These are phyloP conservation scores for Saccharomycopsis sp. DNA, from an alignment of 805 yeast species.

Conservation along the genomic window DNA sequence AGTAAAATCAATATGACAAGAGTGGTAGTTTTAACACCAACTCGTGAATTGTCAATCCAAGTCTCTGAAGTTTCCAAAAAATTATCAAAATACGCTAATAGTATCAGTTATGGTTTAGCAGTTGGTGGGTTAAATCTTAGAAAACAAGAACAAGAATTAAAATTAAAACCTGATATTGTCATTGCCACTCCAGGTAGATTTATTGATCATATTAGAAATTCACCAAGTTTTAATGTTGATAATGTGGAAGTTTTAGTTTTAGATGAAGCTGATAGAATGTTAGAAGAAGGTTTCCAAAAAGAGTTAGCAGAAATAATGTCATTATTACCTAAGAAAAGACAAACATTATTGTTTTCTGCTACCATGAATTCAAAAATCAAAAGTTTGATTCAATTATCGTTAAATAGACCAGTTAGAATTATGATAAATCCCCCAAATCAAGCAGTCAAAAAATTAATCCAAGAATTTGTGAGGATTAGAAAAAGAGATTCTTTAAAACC, in stretches of 20 bases:
- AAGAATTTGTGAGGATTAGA: conserved; percentile 91
- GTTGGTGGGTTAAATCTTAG: conserved; percentile 96
- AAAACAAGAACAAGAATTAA: conserved; percentile 91
- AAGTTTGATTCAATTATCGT: conserved; percentile 75
- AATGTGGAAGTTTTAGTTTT: conserved; percentile 84
- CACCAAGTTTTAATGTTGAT: conserved; percentile 86
- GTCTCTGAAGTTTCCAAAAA: conserved; percentile 89
- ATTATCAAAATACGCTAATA: conserved; percentile 65
- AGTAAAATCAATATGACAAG: conserved; percentile 78
- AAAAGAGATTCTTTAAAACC: conserved; percentile 80
- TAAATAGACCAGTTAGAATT: conserved; percentile 83
- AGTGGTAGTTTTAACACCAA: conserved; percentile 86
- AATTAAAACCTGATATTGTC: conserved; percentile 88
- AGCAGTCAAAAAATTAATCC: conserved; percentile 81
- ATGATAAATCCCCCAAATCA: conserved; percentile 97
- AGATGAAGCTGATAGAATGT: conserved; percentile 99
- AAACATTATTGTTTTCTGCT: conserved; percentile 90
- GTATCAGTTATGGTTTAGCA: conserved; percentile 83
- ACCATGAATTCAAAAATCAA: conserved; percentile 91
- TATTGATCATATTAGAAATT: conserved; percentile 92
- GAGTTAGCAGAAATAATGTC: conserved; percentile 86
- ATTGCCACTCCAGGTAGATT: conserved; percentile 99
- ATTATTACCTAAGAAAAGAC: conserved; percentile 82
- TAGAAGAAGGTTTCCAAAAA: conserved; percentile 97
- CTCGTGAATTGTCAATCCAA: conserved; percentile 97